A percentile compares a stretch with the other conserved stretches of the same genome.
These are phyloP conservation scores for Filobasidium uniguttulatum DNA, from an alignment of 1,284 basidiomycete genomes.

Conservation along the genomic window DNA sequence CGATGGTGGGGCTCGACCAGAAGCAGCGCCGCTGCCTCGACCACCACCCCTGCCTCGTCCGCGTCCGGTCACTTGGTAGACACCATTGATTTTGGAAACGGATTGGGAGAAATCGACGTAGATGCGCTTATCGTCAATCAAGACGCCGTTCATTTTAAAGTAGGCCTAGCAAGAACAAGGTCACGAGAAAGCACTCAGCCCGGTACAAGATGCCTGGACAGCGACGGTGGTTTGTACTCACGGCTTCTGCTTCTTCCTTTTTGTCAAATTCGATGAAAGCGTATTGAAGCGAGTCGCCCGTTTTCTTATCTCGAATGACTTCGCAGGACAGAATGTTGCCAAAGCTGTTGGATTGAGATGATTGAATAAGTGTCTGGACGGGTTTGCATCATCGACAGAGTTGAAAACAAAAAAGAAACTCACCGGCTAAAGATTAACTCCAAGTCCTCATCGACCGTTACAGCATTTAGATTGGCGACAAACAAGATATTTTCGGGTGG, in stretches of 20 bases:
- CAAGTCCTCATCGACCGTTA: conserved; percentile 87
- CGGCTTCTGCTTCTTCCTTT: conserved; percentile 81
- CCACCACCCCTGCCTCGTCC: conserved; percentile 22
- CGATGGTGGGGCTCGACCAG: conserved; percentile 3
- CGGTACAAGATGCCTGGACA: not conserved
- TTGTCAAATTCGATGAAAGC: conserved; percentile 98
- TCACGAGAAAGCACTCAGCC: not conserved
- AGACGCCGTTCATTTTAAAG: conserved; percentile 99
- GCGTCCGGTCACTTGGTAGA: conserved; percentile 28
- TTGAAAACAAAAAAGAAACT: not conserved
- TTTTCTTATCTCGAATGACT: conserved; percentile 88
- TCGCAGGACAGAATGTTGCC: conserved; percentile 94
- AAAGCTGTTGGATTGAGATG: conserved; percentile 69
- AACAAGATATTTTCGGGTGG: conserved; percentile 98
- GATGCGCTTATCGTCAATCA: conserved; percentile 96
- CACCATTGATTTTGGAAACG: conserved; percentile 49
- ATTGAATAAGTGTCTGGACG: not conserved
- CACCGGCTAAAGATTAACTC: conserved; percentile 68
- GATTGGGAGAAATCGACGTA: conserved; percentile 98
- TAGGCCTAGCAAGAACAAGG: conserved; percentile 60
- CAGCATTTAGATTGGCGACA: conserved; percentile 95
- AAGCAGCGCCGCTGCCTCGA: conserved; percentile 17
- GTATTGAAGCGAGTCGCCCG: conserved; percentile 91
- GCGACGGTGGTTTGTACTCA: too few species aligned
- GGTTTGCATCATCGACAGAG: not conserved